Evolutionary conservation across 208 protist species (phyloP), one percentile per base, ranked within the genome.

Genomic region (Dictyostelium gargantuum): DNA sequence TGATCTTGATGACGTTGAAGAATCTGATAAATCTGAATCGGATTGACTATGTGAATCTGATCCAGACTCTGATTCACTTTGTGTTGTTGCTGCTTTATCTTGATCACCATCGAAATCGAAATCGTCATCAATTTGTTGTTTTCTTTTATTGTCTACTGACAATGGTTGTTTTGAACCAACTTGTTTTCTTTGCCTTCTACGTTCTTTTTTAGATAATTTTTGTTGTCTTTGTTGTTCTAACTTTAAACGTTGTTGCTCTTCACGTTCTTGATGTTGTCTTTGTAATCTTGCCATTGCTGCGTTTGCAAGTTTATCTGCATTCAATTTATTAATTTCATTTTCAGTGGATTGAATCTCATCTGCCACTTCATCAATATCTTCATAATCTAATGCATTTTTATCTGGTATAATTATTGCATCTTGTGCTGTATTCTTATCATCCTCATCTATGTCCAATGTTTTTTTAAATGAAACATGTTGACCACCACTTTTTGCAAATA

Each of bases 301-400:
- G 29, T n/a, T 89, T 6, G 82, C 82, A 5, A 89, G 50, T 52
- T 29, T 63, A 75, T 89, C 82, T 23, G 82, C 46, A 70, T 89
- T 77, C 11, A 44, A n/a, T 61, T 52, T 89, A 58, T 79, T 89
- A 2, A 79, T 77, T 68, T 79, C 50, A 68, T 50, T 54, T 26
- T 89, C 82, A 2, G 44, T 42, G 0, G 46, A 56, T n/a, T 77
- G 42, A 48, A 89, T 68, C 15, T 89, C 82, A 0, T 89, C 82
- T 15, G 70, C 70, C 13, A 79, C 21, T 21, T 89, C 82, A 52
- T 89, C 70, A 13, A 70, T 68, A 79, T 89, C 82, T 32, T 89
- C 68, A 50, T 54, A 89, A 52, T 89, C 82, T 0, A 50, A 42
- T 35, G 68, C 82, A 68, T 44, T 40, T 23, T 56, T 80, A n/a